Evolutionary conservation across 2,329 filamentous ascomycete genomes (phyloP).

Genomic region (Diaporthe sp.): DNA sequence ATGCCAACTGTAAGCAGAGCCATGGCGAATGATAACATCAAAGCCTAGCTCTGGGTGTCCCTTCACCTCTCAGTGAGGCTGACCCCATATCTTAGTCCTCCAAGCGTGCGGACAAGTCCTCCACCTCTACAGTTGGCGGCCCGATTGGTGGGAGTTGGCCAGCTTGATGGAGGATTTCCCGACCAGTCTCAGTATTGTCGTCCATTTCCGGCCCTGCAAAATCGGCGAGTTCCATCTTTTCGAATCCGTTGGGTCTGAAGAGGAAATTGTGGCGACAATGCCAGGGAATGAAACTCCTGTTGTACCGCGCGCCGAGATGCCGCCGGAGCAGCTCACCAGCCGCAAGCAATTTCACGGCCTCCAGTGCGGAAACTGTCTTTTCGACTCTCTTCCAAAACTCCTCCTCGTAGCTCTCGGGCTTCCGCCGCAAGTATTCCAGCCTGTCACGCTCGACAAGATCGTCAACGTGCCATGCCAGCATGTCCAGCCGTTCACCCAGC

Average conservation of each 20-base stretch:
- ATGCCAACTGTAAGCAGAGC: not conserved
- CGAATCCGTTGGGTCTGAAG: not conserved
- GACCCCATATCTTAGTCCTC: not conserved
- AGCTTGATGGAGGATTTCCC: not conserved
- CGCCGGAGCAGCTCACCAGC: not conserved
- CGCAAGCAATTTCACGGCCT: not conserved
- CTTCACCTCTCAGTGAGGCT: not conserved
- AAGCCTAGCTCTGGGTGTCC: not conserved
- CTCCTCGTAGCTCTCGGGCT: accelerated
- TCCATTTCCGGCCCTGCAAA: not conserved
- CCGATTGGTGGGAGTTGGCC: not conserved
- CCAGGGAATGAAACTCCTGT: not conserved
- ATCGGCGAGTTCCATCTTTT: not conserved
- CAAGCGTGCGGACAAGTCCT: not conserved
- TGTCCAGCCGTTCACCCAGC: not conserved
- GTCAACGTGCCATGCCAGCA: not conserved
- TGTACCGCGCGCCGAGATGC: not conserved
- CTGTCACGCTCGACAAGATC: not conserved
- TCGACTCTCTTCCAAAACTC: accelerated
- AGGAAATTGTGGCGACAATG: not conserved
- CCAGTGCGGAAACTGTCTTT: not conserved
- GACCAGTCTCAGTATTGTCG: not conserved
- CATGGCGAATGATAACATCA: too few species aligned
- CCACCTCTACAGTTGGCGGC: too few species aligned
- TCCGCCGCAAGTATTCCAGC: too few species aligned